Evolutionary conservation across 805 yeast species (phyloP).

Genomic region (Schwanniomyces occidentalis): DNA sequence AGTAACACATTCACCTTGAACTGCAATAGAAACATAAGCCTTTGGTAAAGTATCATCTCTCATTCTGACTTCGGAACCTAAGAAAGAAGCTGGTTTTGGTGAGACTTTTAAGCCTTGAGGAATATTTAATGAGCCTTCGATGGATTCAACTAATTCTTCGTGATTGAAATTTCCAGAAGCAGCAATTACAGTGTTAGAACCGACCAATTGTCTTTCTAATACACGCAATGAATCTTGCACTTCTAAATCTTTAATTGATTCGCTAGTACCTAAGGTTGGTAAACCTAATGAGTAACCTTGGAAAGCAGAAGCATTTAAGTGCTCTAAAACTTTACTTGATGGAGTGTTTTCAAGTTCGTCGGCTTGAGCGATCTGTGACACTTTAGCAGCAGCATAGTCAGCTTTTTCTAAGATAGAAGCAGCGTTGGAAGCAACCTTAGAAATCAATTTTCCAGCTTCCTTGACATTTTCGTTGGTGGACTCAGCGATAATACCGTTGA

Average conservation of each 20-base stretch:
- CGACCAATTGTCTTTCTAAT: constrained; percentile 55
- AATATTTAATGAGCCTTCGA: constrained; percentile 48
- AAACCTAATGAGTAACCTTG: constrained; percentile 80
- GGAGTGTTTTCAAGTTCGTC: constrained; percentile 57
- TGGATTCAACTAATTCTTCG: constrained; percentile 65
- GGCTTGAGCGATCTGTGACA: constrained; percentile 46
- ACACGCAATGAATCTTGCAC: constrained; percentile 58
- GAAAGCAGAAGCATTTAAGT: constrained; percentile 80
- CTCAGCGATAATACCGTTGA: constrained; percentile 60
- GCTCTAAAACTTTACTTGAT: constrained; percentile 63
- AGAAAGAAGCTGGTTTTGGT: constrained; percentile 58
- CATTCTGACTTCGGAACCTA: constrained; percentile 84
- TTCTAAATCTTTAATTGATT: constrained; percentile 59
- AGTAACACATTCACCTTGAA: constrained; percentile 61
- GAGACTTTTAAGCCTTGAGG: constrained; percentile 53
- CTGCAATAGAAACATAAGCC: constrained; percentile 78
- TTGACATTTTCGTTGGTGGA: constrained; percentile 49
- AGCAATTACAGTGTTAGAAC: constrained; percentile 68
- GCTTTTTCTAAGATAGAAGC: constrained; percentile 41
- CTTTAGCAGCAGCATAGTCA: constrained; percentile 49
- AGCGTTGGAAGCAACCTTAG: constrained; percentile 42
- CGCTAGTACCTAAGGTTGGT: constrained; percentile 75
- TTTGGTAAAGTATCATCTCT: constrained; percentile 86
- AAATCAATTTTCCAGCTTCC: constrained; percentile 54
- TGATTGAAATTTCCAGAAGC: constrained; percentile 72